A percentile compares a stretch with the other conserved stretches of the same genome.
phyloP scores from a whole-genome alignment of 2,329 filamentous ascomycete genomes.

The Colletotrichum simmondsii region DNA sequence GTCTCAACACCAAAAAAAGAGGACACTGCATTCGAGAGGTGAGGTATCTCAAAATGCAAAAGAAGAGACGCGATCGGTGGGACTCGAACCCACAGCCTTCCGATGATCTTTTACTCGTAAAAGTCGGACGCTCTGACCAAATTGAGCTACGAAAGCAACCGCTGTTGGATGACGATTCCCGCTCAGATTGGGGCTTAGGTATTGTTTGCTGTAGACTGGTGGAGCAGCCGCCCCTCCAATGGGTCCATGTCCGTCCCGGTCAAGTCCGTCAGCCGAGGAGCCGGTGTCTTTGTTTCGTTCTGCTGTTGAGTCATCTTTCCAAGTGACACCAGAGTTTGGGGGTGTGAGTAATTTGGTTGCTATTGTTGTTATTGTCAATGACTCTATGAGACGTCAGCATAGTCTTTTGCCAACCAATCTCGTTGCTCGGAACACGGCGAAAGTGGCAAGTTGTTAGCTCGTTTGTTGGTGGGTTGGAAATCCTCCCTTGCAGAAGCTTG shows the following conservation, averaged over 20 bases:
- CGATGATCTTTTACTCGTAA: conserved; percentile 8
- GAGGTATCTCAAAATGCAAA: background rate
- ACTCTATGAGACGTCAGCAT: background rate
- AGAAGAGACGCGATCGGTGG: conserved; percentile 1
- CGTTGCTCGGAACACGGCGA: background rate
- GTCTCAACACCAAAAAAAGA: background rate
- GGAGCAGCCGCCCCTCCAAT: background rate
- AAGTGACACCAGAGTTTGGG: too few relatives aligned
- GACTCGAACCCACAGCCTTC: conserved; percentile 24
- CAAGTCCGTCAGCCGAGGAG: background rate
- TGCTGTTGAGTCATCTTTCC: background rate
- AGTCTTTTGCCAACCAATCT: background rate
- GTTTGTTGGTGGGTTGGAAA: background rate
- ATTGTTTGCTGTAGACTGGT: background rate
- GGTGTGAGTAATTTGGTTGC: background rate
- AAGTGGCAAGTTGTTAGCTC: background rate
- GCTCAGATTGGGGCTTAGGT: background rate
- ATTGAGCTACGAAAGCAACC: conserved; percentile 18
- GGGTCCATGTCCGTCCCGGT: background rate
- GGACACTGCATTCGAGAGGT: background rate
- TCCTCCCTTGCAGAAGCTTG: background rate
- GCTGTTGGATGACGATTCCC: background rate
- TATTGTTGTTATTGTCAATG: background rate
- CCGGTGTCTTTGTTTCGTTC: background rate
- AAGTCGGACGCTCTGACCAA: conserved; percentile 25